Base-by-base conservation (phyloP, 192 early-diverging fungal species). In the Coemansia sp. region DNA sequence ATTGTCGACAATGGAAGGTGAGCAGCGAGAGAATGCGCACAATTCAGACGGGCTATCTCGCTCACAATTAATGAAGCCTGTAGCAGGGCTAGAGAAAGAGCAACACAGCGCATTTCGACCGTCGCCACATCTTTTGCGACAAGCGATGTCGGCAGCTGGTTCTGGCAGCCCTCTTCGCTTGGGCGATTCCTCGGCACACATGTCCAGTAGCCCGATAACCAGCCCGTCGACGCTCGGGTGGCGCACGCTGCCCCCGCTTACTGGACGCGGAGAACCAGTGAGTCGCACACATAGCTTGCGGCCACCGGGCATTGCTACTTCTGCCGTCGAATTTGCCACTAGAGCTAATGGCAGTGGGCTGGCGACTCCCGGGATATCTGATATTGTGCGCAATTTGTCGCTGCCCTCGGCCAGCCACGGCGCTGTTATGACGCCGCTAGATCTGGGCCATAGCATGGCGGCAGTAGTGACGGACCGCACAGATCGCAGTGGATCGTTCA, bases 21-120 rank as follows among this genome's bases (percentile, higher is more conserved):
- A 29, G 46, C 22, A 32, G 29, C 29, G 29, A 32, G 29, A 32
- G 29, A 32, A 2, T 2, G 3, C 42, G 43, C 3, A 58, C 56
- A 15, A 58, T 17, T 10, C 26, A 9, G 67, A 69, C 50, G 57
- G 65, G 1, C 44, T 67, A 39, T 68, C 74, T n/a, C 24, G 58
- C 21, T 68, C 74, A 46, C 74, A 68, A 21, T 35, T 77, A 58
- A 77, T 77, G 74, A 63, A 64, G 60, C 65, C 74, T n/a, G 68
- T 76, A 32, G 29, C 3, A 32, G 29, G 29, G 29, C 29, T 7
- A 32, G 29, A 32, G 7, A 7, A 32, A 32, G 3, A 4, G 29
- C 46, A 33, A 43, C 59, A 44, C 41, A 44, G 38, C 17, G 29
- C 3, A 32, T 48, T 48, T 14, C 14, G 46, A 29, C 46, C 46